phyloP scores from a whole-genome alignment of 208 protist genomes.

The Leishmania arabica region DNA sequence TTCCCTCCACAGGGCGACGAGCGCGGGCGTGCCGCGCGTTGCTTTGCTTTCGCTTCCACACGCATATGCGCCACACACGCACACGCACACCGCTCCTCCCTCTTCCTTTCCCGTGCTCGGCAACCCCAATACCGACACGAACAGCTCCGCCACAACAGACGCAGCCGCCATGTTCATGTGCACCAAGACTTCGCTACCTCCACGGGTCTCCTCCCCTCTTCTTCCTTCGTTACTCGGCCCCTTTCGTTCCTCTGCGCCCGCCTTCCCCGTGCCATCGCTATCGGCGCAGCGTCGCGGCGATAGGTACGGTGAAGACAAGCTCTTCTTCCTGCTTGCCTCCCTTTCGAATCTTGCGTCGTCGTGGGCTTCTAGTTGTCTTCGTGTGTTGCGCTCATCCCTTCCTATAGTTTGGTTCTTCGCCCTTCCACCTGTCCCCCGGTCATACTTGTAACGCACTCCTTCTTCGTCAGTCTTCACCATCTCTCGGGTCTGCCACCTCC shows the following conservation, averaged over 20 bases:
- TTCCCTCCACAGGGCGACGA: not conserved
- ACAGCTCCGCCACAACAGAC: not conserved
- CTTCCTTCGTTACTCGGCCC: not conserved
- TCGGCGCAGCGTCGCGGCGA: not conserved
- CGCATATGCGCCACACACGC: not conserved
- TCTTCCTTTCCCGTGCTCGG: not conserved
- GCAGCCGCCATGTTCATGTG: not conserved
- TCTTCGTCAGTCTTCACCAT: not conserved
- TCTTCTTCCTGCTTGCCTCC: not conserved
- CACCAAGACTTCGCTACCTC: not conserved
- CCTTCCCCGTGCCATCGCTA: not conserved
- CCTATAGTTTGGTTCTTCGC: not conserved
- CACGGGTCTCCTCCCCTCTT: too few species aligned
- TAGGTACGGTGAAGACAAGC: not conserved
- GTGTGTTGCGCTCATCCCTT: not conserved
- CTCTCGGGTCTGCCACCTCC: too few species aligned
- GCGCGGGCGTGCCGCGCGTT: too few species aligned
- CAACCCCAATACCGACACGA: not conserved
- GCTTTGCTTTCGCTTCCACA: not conserved
- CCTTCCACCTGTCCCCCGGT: not conserved
- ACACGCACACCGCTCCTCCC: not conserved
- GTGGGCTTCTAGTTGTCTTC: not conserved
- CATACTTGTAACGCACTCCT: not conserved
- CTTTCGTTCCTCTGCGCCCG: not conserved
- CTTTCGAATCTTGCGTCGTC: not conserved